Evolutionary conservation across 345 rosid species (phyloP), one percentile per base, ranked within the genome.

Genomic region (Carallia brachiata): DNA sequence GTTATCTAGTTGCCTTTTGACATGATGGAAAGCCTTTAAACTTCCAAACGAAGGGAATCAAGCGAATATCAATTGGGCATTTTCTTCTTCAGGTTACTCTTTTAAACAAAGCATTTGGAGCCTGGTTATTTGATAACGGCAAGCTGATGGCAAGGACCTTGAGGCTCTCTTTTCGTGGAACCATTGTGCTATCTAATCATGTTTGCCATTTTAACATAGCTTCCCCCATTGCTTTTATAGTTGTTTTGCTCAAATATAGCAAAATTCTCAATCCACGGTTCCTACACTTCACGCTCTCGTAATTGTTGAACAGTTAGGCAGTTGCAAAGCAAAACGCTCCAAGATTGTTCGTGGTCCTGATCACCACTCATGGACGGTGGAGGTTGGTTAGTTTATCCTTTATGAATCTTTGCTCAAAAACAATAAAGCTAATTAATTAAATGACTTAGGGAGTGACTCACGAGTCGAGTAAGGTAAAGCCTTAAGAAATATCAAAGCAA

Each of bases 21-120:
- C 53, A 65, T 71, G 48, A 70, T 78, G 78, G 69, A 68, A 70
- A 70, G 53, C 28, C 16, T 60, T 71, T 15, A 73, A 48, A 36
- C 28, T 72, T 16, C 32, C 44, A 18, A 69, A 60, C 66, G 72
- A 57, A 62, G 61, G 74, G 50, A 55, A 70, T 57, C 39, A 19
- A 39, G 47, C 6, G 52, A 18, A 23, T 15, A 18, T 17, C 27
- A 17, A 58, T 16, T 3, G 31, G 36, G 16, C 48, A 2, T 4
- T 44, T 44, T 44, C 48, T 44, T 44, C 48, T 44, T 44, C 48
- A 1, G 15, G 48, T 44, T 44, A 44, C 44, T 39, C 44, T 39
- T 8, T 39, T 39, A 1, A 39, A 7, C 44, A 39, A 4, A 4
- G 15, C 48, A 12, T 40, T 10, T 10, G 15, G 13, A 40, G 15